A percentile compares a stretch with the other conserved stretches of the same genome.
phyloP scores from a whole-genome alignment of 2,329 filamentous ascomycete species.

The Neodidymelliopsis sp. region DNA sequence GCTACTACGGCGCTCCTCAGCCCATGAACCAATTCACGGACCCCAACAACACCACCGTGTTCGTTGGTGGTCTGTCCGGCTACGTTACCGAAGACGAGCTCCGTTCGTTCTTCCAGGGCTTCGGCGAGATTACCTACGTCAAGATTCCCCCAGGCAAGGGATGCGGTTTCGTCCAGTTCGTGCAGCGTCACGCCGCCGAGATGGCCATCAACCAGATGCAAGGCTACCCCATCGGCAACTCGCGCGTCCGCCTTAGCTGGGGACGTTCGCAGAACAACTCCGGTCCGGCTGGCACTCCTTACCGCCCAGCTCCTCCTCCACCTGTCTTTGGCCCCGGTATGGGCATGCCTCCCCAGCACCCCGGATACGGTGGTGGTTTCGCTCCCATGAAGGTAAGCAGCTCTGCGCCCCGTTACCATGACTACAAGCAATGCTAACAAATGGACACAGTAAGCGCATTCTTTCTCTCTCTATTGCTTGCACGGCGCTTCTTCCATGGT shows the following conservation, averaged over 20 bases:
- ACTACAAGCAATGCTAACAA: constrained; percentile 21
- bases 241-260: constrained; percentile 96
- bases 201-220: constrained; percentile 99
- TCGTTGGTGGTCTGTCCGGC: constrained; percentile 94
- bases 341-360: constrained; percentile 70
- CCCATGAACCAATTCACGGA: constrained; percentile 99
- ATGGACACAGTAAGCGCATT: constrained; percentile 46
- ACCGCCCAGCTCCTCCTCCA: constrained; percentile 88
- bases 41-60: constrained; percentile 99
- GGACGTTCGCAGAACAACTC: constrained; percentile 99
- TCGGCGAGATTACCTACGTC: constrained; percentile 99
- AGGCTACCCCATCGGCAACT: constrained; percentile 98
- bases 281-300: constrained; percentile 91
- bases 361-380: constrained; percentile 65
- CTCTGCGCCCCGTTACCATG: neutral
- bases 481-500: constrained; percentile 46
- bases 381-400: constrained; percentile 69
- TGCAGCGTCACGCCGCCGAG: constrained; percentile 97
- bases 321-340: constrained; percentile 72
- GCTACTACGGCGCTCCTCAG: constrained; percentile 71
- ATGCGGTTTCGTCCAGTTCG: constrained; percentile 98
- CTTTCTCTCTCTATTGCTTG: constrained; percentile 46
- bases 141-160: constrained; percentile 99
- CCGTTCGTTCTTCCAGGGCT: constrained; percentile 99
- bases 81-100: constrained; percentile 99